phyloP scores from a whole-genome alignment of 1,284 basidiomycete species.

The Pseudozyma hubeiensis region DNA sequence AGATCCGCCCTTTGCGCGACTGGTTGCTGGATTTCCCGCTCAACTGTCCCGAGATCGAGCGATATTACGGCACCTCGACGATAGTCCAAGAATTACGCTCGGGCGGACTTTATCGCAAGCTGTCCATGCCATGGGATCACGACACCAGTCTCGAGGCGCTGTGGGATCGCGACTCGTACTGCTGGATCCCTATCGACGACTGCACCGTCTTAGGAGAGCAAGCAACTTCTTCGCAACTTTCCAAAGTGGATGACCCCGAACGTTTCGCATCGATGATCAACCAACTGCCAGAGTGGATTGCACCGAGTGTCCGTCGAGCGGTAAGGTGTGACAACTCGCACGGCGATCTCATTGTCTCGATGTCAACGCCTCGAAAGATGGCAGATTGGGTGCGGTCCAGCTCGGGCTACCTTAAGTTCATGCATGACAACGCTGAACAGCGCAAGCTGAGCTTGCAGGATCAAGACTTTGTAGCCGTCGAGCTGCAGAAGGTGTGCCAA shows the following conservation, averaged over 20 bases:
- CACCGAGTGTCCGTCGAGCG: constrained; percentile 29
- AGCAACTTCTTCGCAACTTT: constrained; percentile 21
- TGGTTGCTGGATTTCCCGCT: constrained; percentile 41
- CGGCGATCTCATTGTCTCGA: constrained; percentile 33
- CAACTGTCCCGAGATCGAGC: constrained; percentile 22
- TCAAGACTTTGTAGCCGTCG: constrained; percentile 35
- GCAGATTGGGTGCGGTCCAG: constrained; percentile 42
- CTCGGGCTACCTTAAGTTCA: constrained; percentile 35
- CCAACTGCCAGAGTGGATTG: constrained; percentile 32
- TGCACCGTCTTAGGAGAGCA: constrained; percentile 30
- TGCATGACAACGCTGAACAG: constrained; percentile 37
- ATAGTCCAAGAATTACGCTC: constrained; percentile 12
- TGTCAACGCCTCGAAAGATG: constrained; percentile 41
- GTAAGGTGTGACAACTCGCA: constrained; percentile 35
- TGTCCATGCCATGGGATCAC: constrained; percentile 45
- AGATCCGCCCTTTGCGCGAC: constrained; percentile 37
- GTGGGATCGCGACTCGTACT: constrained; percentile 38
- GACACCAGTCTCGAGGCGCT: constrained; percentile 16
- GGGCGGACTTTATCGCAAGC: constrained; percentile 35
- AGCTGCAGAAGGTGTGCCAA: constrained; percentile 34
- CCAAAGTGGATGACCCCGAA: constrained; percentile 28
- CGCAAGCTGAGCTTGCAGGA: constrained; percentile 36
- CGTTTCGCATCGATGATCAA: constrained; percentile 7
- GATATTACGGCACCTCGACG: constrained; percentile 14
- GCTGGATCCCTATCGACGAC: constrained; percentile 49